These are phyloP conservation scores for Yarrowia sp. DNA, from an alignment of 805 yeast species.

Conservation along the genomic window DNA sequence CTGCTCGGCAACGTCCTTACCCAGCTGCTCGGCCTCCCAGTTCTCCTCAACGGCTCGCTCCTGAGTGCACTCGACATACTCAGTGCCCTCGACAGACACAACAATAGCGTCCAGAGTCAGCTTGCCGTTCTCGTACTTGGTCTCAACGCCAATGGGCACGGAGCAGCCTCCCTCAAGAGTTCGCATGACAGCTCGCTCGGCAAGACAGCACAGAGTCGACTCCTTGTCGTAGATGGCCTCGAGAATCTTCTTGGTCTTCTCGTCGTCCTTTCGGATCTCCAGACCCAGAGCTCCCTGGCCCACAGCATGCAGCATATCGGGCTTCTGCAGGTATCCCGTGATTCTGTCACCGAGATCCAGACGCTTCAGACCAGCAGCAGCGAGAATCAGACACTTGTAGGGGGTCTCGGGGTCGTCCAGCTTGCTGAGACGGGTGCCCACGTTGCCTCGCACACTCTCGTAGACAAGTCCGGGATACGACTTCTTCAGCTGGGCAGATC, in stretches of 20 bases:
- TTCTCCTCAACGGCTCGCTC: slow-evolving; percentile 53
- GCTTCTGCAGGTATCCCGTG: slow-evolving; percentile 69
- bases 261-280: slow-evolving; percentile 80
- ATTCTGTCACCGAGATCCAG: slow-evolving; percentile 76
- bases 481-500: slow-evolving; percentile 88
- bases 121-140: slow-evolving; percentile 57
- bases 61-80: slow-evolving; percentile 65
- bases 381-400: slow-evolving; percentile 79
- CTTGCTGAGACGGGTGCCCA: slow-evolving; percentile 80
- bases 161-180: slow-evolving; percentile 97
- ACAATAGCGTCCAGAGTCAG: slow-evolving; percentile 74
- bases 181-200: slow-evolving; percentile 88
- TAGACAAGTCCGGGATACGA: slow-evolving; percentile 77
- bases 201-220: slow-evolving; percentile 75
- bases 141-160: slow-evolving; percentile 91
- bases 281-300: slow-evolving; percentile 99
- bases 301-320: slow-evolving; percentile 92
- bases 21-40: slow-evolving; percentile 73
- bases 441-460: slow-evolving; percentile 85
- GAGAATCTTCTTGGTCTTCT: slow-evolving; percentile 63
- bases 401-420: slow-evolving; percentile 73
- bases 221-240: slow-evolving; percentile 64
- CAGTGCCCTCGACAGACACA: slow-evolving; percentile 81
- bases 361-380: slow-evolving; percentile 89
- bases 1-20: slow-evolving; percentile 69